A percentile compares a stretch with the other conserved stretches of the same genome.
Evolutionary conservation across 1,284 basidiomycete species (phyloP).

Genomic region (Wallemia mellicola): DNA sequence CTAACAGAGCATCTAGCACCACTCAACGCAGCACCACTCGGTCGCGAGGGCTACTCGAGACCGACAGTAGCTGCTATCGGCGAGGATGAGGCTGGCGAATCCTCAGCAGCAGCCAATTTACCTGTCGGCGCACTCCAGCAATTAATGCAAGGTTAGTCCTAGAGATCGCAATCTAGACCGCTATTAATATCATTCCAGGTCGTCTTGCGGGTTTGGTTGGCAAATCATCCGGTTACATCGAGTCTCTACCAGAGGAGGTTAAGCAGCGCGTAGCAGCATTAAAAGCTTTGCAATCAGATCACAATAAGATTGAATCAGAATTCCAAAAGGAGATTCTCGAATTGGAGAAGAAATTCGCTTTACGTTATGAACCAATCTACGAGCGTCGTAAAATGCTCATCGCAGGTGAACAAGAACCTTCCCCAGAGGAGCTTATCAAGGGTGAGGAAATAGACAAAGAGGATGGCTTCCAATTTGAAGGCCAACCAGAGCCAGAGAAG

Average conservation of each 20-base stretch:
- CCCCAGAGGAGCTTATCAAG: constrained; percentile 48
- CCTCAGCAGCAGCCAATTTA: neutral
- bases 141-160: neutral
- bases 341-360: constrained; percentile 89
- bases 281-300: constrained; percentile 79
- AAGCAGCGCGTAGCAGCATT: constrained; percentile 67
- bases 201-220: constrained; percentile 36
- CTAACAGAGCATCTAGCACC: neutral
- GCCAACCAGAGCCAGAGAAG: constrained; percentile 16
- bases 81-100: neutral
- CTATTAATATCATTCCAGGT: neutral
- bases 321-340: constrained; percentile 91
- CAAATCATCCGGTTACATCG: constrained; percentile 55
- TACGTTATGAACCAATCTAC: constrained; percentile 58
- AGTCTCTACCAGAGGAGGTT: constrained; percentile 50
- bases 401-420: constrained; percentile 41
- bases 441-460: constrained; percentile 34
- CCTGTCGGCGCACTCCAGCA: neutral
- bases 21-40: neutral
- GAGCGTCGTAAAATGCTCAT: constrained; percentile 61
- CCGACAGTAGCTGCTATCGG: constrained; percentile 1
- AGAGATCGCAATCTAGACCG: neutral
- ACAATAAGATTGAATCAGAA: constrained; percentile 71
- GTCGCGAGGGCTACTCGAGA: neutral
- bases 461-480: constrained; percentile 21